Evolutionary conservation across 257 asterid genomes (phyloP).

Genomic region (Catharanthus roseus): DNA sequence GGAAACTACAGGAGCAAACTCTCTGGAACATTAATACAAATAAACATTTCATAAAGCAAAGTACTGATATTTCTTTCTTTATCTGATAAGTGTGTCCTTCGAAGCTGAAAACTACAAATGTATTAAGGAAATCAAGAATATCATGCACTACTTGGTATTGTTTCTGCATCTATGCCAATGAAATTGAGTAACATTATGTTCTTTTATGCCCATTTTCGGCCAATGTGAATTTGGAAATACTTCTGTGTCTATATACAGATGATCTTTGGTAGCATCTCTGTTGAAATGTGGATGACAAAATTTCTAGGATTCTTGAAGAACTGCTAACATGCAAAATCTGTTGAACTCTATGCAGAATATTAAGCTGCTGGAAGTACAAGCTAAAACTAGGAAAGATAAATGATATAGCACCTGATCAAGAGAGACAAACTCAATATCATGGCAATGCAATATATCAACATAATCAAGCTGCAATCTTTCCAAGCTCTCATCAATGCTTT

Average conservation of each 20-base stretch:
- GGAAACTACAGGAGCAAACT: too few species aligned
- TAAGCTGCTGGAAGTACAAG: too few species aligned
- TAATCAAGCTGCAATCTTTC: constrained; percentile 96
- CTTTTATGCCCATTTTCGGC: not conserved
- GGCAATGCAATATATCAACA: constrained; percentile 88
- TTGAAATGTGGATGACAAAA: not conserved
- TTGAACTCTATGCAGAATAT: too few species aligned
- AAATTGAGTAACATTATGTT: not conserved
- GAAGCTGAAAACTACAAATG: not conserved
- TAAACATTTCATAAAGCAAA: too few species aligned
- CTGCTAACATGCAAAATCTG: not conserved
- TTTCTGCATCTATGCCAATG: not conserved
- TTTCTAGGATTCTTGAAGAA: not conserved
- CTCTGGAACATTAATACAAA: too few species aligned
- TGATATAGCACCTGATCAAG: constrained; percentile 70
- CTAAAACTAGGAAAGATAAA: not conserved
- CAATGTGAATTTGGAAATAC: not conserved
- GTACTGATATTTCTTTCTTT: too few species aligned
- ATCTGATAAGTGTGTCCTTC: too few species aligned
- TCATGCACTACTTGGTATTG: not conserved
- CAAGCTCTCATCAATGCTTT: constrained; percentile 87
- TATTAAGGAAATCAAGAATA: not conserved
- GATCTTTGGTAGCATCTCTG: not conserved
- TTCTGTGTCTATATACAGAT: not conserved
- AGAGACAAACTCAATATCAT: constrained; percentile 90